Conservation (phyloP, 2,329 filamentous ascomycete species). For the Canariomyces notabilis region DNA sequence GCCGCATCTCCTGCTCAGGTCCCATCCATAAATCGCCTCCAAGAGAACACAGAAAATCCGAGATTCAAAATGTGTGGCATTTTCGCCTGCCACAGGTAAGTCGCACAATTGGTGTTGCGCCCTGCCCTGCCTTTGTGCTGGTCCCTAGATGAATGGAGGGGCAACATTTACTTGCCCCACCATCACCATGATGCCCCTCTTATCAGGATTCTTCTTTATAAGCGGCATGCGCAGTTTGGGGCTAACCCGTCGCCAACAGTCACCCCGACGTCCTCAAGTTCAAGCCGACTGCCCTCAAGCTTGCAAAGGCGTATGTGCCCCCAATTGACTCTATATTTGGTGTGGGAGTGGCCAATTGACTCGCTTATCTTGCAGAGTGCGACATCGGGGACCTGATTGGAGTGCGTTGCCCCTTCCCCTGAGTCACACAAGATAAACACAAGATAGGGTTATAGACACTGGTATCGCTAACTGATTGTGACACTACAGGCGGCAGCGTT, state of each 20-base stretch:
- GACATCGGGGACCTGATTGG: slow-evolving; percentile 97
- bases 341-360: slow-evolving; percentile 36
- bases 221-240: neutral
- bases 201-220: slow-evolving; percentile 1
- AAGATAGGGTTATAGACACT: too few species aligned
- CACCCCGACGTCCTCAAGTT: slow-evolving; percentile 95
- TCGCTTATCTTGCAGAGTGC: slow-evolving; percentile 56
- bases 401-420: slow-evolving; percentile 57
- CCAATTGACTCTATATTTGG: slow-evolving; percentile 25
- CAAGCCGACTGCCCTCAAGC: slow-evolving; percentile 88
- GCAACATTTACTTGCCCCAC: slow-evolving; percentile 29
- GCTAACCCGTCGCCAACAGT: slow-evolving; percentile 36
- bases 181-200: slow-evolving; percentile 26
- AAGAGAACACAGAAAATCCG: slow-evolving; percentile 1
- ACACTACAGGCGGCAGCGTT: slow-evolving; percentile 70
- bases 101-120: slow-evolving; percentile 24
- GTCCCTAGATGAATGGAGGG: slow-evolving; percentile 31
- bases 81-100: slow-evolving; percentile 88
- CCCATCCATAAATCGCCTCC: slow-evolving; percentile 9
- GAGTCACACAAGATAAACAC: slow-evolving; percentile 25
- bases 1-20: slow-evolving; percentile 13
- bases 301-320: slow-evolving; percentile 80
- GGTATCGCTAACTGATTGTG: slow-evolving; percentile 18
- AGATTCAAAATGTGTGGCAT: slow-evolving; percentile 77
- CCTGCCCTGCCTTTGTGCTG: slow-evolving; percentile 9